Conservation (phyloP, 768 basidiomycete species). For the Lactarius quietus region DNA sequence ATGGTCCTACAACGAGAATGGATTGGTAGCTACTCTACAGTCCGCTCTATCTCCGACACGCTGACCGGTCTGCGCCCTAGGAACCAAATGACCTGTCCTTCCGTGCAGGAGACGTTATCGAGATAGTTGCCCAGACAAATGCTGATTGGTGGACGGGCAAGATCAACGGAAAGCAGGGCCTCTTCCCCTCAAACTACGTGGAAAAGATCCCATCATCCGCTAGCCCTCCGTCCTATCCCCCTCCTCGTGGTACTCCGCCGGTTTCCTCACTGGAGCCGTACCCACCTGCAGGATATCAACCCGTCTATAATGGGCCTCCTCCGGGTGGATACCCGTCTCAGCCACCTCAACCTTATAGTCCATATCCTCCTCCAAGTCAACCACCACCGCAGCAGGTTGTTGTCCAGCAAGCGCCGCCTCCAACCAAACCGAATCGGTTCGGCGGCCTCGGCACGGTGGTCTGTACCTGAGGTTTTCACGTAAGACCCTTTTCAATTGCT, state of each 20-base stretch:
- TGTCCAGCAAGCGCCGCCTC: constrained; percentile 29
- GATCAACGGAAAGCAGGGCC: constrained; percentile 57
- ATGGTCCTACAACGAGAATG: constrained; percentile 66
- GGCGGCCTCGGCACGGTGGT: constrained; percentile 22
- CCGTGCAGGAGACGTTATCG: constrained; percentile 68
- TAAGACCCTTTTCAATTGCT: not conserved
- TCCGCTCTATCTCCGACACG: not conserved
- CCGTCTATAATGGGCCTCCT: constrained; percentile 32
- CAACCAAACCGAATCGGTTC: constrained; percentile 18
- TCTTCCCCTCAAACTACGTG: constrained; percentile 77
- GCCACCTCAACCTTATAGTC: constrained; percentile 24
- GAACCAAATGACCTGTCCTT: constrained; percentile 81
- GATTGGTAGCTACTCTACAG: constrained; percentile 37
- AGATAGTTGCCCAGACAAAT: constrained; percentile 76
- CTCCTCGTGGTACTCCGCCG: constrained; percentile 11
- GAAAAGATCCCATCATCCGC: constrained; percentile 44
- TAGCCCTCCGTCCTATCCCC: constrained; percentile 26
- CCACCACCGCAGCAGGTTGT: constrained; percentile 24
- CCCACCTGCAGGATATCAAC: constrained; percentile 39
- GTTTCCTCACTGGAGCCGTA: constrained; percentile 18
- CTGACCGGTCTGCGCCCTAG: constrained; percentile 36
- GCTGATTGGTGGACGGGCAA: constrained; percentile 85
- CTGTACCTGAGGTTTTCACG: not conserved
- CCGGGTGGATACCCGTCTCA: constrained; percentile 27
- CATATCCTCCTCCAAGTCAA: constrained; percentile 25